Conservation (phyloP, 2,329 filamentous ascomycete species). For the Cyphellophora europaea region DNA sequence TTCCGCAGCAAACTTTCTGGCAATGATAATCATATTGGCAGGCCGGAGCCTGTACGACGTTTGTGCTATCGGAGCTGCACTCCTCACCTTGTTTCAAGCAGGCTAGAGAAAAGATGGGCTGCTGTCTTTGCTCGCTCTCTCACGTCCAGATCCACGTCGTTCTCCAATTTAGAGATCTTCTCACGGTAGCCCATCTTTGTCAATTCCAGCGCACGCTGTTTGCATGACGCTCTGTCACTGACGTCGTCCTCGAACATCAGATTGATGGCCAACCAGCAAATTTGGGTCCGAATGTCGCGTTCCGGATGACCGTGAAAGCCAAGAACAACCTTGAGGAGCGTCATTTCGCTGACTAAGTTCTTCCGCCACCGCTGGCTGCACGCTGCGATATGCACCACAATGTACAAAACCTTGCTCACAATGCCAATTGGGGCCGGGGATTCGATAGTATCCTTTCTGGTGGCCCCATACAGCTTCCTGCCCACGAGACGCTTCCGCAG, state of each 20-base stretch:
- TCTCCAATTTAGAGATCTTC: slow-evolving; percentile 53
- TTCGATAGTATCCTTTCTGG: slow-evolving; percentile 21
- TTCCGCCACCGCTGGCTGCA: slow-evolving; percentile 70
- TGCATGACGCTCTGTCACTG: slow-evolving; percentile 40
- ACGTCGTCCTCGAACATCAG: slow-evolving; percentile 74
- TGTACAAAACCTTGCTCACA: slow-evolving; percentile 66
- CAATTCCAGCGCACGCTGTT: slow-evolving; percentile 59
- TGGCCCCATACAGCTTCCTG: slow-evolving; percentile 25
- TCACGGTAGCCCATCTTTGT: slow-evolving; percentile 61
- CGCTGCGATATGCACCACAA: slow-evolving; percentile 82
- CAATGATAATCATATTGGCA: no score
- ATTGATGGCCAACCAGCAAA: slow-evolving; percentile 79
- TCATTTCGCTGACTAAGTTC: slow-evolving; percentile 64
- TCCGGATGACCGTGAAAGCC: slow-evolving; percentile 65
- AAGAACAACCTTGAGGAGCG: slow-evolving; percentile 63
- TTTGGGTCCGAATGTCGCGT: slow-evolving; percentile 63
- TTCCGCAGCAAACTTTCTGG: no score
- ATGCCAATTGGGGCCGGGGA: slow-evolving; percentile 47
- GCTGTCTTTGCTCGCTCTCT: slow-evolving; percentile 76
- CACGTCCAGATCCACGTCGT: slow-evolving; percentile 72
- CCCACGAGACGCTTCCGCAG: slow-evolving; percentile 68
- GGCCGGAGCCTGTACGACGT: no score
- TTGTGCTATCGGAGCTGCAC: no score
- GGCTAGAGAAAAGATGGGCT: slow-evolving; percentile 44
- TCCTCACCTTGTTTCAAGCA: no score